Base-by-base conservation (phyloP, 2,329 filamentous ascomycete species). In the Claviceps sp. region DNA sequence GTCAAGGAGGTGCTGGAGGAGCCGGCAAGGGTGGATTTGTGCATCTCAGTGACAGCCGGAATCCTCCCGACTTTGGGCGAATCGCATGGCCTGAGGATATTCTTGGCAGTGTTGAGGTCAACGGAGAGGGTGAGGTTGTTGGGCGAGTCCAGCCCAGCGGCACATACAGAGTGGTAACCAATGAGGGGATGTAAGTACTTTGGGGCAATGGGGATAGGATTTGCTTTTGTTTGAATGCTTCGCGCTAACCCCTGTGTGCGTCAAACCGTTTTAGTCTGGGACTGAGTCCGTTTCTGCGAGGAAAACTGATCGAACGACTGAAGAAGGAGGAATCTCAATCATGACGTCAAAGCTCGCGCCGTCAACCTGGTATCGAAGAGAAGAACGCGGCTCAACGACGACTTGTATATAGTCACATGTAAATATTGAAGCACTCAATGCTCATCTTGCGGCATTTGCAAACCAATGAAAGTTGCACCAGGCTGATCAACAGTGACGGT, bases 21-120 rank as follows among this genome's bases (percentile, higher is more conserved):
- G 78, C 68, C 1, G 79, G 79, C 1, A 68, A 75, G 22, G 79
- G 81, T 22, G 81, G 82, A 1, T 78, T 78, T 67, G 73, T 85
- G 18, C 82, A 86, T 64, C 69, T 86, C 5, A 82, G 79, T 52
- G 82, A 86, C 61, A 60, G 70, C 50, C 69, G 82, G 50, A 83
- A 82, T 50, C 79, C 81, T 2, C 81, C 80, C 0, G 81, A 84
- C 59, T 85, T 75, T 70, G 82, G 82, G 16, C 67, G 82, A 50
- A 85, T 85, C 61, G 80, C 82, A 2, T 84, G 78, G 72, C 81
- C 82, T 1, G 82, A 85, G 59, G 82, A 86, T 60, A 86, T 86
- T 40, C 69, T 86, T 51, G 82, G 82, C 40, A 85, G 81, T 56
- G 72, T 85, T 42, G 77, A 84, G 61, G 82, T 85, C 5, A 72